Conservation (phyloP, 257 asterid genomes). For the Ocimum tenuiflorum region DNA sequence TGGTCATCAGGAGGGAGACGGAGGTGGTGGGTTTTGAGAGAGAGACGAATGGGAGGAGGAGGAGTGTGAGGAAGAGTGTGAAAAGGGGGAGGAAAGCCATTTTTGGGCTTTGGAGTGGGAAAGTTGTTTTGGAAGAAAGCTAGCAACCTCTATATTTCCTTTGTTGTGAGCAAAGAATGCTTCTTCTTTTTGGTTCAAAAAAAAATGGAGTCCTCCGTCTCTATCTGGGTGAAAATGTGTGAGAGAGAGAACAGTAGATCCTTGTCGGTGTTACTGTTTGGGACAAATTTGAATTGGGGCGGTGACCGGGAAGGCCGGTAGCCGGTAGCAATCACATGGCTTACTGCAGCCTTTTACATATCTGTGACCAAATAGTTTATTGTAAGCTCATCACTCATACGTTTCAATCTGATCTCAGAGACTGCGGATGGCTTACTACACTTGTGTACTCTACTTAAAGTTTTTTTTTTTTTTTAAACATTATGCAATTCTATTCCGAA, state of each 20-base stretch:
- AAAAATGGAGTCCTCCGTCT: constrained; percentile 9
- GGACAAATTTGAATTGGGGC: constrained; percentile 41
- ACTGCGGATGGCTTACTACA: no score
- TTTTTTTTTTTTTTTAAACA: no score
- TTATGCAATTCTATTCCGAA: no score
- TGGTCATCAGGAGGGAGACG: constrained; percentile 49
- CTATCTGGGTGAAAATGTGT: background rate
- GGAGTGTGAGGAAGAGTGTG: constrained; percentile 24
- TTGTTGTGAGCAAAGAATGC: constrained; percentile 4
- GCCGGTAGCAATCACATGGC: constrained; percentile 45
- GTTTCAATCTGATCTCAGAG: no score
- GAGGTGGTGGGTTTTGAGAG: constrained; percentile 25
- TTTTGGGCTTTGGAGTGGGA: constrained; percentile 22
- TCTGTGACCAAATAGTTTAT: background rate
- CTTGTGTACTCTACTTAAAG: no score
- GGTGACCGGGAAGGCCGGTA: constrained; percentile 40
- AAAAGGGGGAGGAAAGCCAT: constrained; percentile 35
- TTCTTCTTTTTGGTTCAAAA: constrained; percentile 12
- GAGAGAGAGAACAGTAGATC: background rate
- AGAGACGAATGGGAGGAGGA: constrained; percentile 21
- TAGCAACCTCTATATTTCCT: background rate
- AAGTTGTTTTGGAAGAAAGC: constrained; percentile 32
- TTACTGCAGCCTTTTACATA: constrained; percentile 28
- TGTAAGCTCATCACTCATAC: constrained; percentile 31
- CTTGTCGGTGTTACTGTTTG: constrained; percentile 10